Evolutionary conservation across 495 filamentous ascomycete species (phyloP), one percentile per base, ranked within the genome.

Genomic region (Lepidopterella palustris): DNA sequence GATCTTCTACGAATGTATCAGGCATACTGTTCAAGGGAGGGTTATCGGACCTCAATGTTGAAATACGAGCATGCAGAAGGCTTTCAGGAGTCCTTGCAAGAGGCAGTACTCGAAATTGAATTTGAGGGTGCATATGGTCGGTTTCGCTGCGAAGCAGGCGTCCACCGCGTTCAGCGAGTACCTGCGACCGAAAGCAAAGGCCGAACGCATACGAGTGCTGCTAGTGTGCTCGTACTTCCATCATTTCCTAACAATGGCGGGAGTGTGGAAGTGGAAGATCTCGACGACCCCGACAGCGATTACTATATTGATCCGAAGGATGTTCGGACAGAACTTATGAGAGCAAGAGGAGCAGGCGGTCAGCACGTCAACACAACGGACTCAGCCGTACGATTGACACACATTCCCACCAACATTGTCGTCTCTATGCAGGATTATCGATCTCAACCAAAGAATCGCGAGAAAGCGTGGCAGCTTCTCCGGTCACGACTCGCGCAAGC

Each of bases 281-380:
- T 86, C 66, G 82, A 90, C 51, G 86, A 98, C 63, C 93, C 93
- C 0, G 85, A 82, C 39, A 92, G 86, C 71, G 89, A 95, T 69
- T 95, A 92, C 75, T 92, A 92, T 71, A 80, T 98, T 57, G 84
- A 92, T 72, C 83, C 89, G 9, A 80, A 84, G 61, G 92, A 97
- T 59, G 95, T 98, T 32, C 80, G 84, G 40, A 79, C 82, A 8
- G 95, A 98, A 67, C 87, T 88, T 64, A 96, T 97, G 92, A 82
- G 91, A 27, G 90, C 93, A 0, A 78, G 87, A 51, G 93, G 93
- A 27, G 91, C 93, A 1, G 93, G 93, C 18, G 93, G 93, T 5
- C 93, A 98, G 75, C 95, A 97, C 71, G 93, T 98, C 69, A 98
- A 98, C 73, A 97, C 88, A 62, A 98, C 93, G 1, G 95, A 97